These are phyloP conservation scores for Candida nitratophila DNA, from an alignment of 805 yeast species.

Conservation along the genomic window DNA sequence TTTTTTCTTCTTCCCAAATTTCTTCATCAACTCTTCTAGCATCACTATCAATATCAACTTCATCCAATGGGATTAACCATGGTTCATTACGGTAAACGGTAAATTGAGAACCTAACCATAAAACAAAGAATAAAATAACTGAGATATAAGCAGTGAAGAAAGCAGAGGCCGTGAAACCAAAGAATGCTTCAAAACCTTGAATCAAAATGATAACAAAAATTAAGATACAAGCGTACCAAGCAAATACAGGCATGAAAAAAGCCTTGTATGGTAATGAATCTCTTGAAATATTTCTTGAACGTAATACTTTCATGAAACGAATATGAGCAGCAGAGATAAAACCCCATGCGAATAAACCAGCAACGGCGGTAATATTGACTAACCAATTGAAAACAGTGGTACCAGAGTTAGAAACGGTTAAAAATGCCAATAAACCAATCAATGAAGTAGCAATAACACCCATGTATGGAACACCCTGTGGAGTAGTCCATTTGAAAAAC, in stretches of 20 bases:
- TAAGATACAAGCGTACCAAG: conserved; percentile 54
- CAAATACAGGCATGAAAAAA: conserved; percentile 55
- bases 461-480: conserved; percentile 53
- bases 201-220: conserved; percentile 53
- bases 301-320: conserved; percentile 62
- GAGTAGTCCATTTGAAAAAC: conserved; percentile 40
- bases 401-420: conserved; percentile 48
- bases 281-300: conserved; percentile 56
- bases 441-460: conserved; percentile 51
- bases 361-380: conserved; percentile 67
- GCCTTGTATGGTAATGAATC: conserved; percentile 73
- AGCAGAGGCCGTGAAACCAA: conserved; percentile 39
- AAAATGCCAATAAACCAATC: conserved; percentile 59
- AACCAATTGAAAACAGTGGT: conserved; percentile 63
- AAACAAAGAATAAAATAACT: conserved; percentile 46
- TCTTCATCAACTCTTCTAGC: conserved; percentile 7
- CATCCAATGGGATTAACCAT: conserved; percentile 41
- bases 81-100: conserved; percentile 46
- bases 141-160: conserved; percentile 73
- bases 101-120: conserved; percentile 43
- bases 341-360: conserved; percentile 71
- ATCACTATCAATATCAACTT: conserved; percentile 38
- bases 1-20: conserved; percentile 4
- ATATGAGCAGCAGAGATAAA: conserved; percentile 58
- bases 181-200: conserved; percentile 68